Evolutionary conservation across 495 filamentous ascomycete genomes (phyloP), one percentile per base, ranked within the genome.

Genomic region (Aspergillus taichungensis): DNA sequence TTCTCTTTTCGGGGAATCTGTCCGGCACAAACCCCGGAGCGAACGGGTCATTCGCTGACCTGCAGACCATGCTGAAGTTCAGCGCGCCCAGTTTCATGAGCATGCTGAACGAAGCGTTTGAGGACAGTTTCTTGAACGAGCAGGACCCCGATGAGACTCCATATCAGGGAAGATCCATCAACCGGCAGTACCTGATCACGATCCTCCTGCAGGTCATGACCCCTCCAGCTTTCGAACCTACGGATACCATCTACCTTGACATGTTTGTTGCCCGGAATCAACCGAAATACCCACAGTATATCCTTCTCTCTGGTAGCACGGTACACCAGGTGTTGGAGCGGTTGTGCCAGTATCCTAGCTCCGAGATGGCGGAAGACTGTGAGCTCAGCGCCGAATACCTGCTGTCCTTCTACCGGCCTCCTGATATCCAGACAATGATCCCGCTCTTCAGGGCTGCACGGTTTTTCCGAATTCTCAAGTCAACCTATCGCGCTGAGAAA

Each of bases 261-360:
- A 98, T 98, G 87, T 97, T 98, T 57, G 80, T 97, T 60, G 91
- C 92, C 36, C 83, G 92, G 45, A 98, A 94, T 54, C 74, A 97
- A 11, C 87, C 92, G 2, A 98, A 97, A 64, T 98, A 94, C 58
- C 89, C 87, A 5, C 90, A 96, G 60, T 95, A 94, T 55, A 85
- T 98, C 52, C 75, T 95, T 30, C 78, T 98, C 46, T 80, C 92
- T 0, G 92, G 89, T 40, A 85, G 85, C 6, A 83, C 84, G 7
- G 73, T 97, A 1, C 84, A 91, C 53, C 82, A 80, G 36, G 82
- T 95, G 32, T 71, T 98, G 34, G 68, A 78, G 7, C 85, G 87
- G 6, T 71, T 98, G 31, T 98, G 92, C 68, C 75, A 82, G 48
- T 94, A 85, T 52, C 88, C 92, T 2, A 79, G 77, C 6, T 68